Evolutionary conservation across 495 filamentous ascomycete species (phyloP), one percentile per base, ranked within the genome.

Genomic region (Talaromyces ruber): DNA sequence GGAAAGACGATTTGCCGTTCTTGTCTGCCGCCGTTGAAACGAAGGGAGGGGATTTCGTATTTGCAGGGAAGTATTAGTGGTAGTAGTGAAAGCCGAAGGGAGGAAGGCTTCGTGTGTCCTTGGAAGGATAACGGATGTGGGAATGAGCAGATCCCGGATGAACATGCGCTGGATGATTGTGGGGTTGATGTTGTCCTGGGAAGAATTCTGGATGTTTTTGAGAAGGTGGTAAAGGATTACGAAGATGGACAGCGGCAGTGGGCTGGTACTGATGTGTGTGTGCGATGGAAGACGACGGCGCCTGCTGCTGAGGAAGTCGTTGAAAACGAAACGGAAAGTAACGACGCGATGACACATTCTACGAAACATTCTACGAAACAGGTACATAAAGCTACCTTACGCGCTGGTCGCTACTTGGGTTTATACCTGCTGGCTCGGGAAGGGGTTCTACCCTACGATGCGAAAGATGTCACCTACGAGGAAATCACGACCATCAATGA

Each of bases 101-200:
- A 82, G 62, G 79, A 84, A 62, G 88, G 85, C 3, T 89, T 94
- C 63, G 73, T 66, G 14, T 97, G 92, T 65, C 86, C 86, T n/a
- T 86, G 90, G 70, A 58, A 71, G 25, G 78, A 76, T 32, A 63
- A 56, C 12, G 62, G 50, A 18, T 96, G 92, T 66, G 69, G 66
- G 21, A 61, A 29, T 32, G 24, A 39, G 22, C 28, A 30, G 12
- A 9, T 52, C 9, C 24, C 37, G 0, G 79, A 75, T 50, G 89
- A 90, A 37, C 92, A 97, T 74, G 86, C 91, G 16, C 62, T 86
- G 22, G 87, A 74, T 0, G 92, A 96, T 66, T 94, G 89, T 73
- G 83, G 80, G 39, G 66, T 85, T 12, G 91, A 97, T 74, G 86
- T 97, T 29, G 84, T 86, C 6, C 70, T 96, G 63, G 80, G 78